phyloP scores from a whole-genome alignment of 1,284 basidiomycete species.

The Rhodofomes roseus region DNA sequence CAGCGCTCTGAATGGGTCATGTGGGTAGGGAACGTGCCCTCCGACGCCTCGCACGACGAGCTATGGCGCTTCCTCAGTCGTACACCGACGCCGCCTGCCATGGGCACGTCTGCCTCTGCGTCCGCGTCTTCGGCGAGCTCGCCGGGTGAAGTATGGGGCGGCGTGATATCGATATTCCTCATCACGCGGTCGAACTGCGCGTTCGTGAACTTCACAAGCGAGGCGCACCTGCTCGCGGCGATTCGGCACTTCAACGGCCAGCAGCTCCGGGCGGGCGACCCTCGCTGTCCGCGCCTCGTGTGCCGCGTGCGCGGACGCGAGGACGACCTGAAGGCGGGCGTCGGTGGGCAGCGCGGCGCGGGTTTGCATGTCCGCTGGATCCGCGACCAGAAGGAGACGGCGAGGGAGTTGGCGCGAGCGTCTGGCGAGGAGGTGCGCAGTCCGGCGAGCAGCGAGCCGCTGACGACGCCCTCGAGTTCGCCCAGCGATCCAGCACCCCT shows the following conservation, averaged over 20 bases:
- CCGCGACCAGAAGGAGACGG: slow-evolving; percentile 51
- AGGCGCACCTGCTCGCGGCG: slow-evolving; percentile 61
- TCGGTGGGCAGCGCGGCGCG: slow-evolving; percentile 86
- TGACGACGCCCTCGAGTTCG: slow-evolving; percentile 22
- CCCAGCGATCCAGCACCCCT: slow-evolving; percentile 18
- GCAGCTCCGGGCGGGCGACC: slow-evolving; percentile 62
- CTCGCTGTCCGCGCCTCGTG: slow-evolving; percentile 75
- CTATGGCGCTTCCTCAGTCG: slow-evolving; percentile 83
- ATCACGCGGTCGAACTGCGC: slow-evolving; percentile 92
- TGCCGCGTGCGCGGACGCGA: slow-evolving; percentile 84
- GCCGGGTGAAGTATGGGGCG: slow-evolving; percentile 33
- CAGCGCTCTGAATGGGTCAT: slow-evolving; percentile 91
- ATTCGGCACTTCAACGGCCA: slow-evolving; percentile 73
- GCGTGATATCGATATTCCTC: slow-evolving; percentile 86
- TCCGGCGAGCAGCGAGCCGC: slow-evolving; percentile 26
- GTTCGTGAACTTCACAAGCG: slow-evolving; percentile 84
- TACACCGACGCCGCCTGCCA: slow-evolving; percentile 18
- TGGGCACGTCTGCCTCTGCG: slow-evolving; percentile 4
- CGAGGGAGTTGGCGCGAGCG: slow-evolving; percentile 12
- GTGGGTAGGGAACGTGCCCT: slow-evolving; percentile 92
- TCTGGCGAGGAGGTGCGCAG: slow-evolving; percentile 7
- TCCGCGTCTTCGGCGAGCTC: slow-evolving; percentile 6
- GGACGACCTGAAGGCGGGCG: slow-evolving; percentile 87
- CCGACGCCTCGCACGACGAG: slow-evolving; percentile 84
- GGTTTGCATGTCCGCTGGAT: slow-evolving; percentile 84